phyloP scores from a whole-genome alignment of 495 filamentous ascomycete genomes.

The Neurospora africana region DNA sequence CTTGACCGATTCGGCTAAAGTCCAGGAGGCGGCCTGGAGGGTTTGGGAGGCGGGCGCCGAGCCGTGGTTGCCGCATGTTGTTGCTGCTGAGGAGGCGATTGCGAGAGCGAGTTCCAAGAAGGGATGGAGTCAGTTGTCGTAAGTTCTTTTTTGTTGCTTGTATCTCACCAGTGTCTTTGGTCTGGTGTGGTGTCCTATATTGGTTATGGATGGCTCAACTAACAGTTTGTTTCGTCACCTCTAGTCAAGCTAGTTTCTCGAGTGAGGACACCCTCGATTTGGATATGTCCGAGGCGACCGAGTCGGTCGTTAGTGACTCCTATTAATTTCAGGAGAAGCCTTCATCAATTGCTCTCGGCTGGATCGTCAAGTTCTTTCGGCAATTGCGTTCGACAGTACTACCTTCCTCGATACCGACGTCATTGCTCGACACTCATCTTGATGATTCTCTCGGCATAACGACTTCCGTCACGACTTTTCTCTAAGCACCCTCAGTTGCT shows the following conservation, averaged over 20 bases:
- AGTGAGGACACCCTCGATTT: conserved; percentile 8
- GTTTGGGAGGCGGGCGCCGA: conserved; percentile 17
- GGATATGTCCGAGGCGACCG: not conserved
- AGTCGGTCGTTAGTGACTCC: not conserved
- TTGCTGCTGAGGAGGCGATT: conserved; percentile 13
- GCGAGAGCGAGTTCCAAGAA: conserved; percentile 12
- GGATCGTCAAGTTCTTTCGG: not conserved
- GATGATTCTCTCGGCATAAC: not conserved
- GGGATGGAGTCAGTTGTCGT: conserved; percentile 11
- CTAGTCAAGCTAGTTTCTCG: conserved; percentile 6
- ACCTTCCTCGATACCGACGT: not conserved
- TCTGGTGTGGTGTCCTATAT: too few relatives aligned
- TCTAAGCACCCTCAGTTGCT: not conserved
- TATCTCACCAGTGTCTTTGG: not conserved
- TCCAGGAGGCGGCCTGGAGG: conserved; percentile 18
- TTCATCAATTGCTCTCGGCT: not conserved
- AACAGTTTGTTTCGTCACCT: not conserved
- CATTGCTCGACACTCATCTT: not conserved
- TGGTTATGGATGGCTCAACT: not conserved
- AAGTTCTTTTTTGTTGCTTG: not conserved
- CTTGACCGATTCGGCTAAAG: conserved; percentile 15
- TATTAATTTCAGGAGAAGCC: not conserved
- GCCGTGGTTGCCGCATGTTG: conserved; percentile 10
- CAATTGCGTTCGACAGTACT: not conserved
- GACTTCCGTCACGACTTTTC: not conserved